phyloP scores from a whole-genome alignment of 1,139 yeast genomes.

The Taphrina deformans region DNA sequence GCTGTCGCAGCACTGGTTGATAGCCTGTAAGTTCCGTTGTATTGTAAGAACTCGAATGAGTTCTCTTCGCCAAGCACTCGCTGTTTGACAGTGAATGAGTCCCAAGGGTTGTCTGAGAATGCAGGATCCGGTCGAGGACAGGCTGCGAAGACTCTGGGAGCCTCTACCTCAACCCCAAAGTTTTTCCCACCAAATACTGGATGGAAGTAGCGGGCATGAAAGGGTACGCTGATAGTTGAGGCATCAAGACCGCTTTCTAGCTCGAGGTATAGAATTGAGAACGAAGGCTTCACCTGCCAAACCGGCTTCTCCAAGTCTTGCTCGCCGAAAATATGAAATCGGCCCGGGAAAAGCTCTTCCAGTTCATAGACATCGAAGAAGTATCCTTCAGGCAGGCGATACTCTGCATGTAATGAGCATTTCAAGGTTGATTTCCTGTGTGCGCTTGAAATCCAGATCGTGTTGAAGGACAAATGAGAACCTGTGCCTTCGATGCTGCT shows the following conservation, averaged over 20 bases:
- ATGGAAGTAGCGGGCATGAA: constrained; percentile 12
- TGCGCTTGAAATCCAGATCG: not conserved
- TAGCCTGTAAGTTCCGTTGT: not conserved
- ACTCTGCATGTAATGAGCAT: constrained; percentile 6
- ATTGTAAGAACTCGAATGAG: not conserved
- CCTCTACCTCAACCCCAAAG: not conserved
- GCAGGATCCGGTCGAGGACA: constrained; percentile 17
- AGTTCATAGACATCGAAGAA: constrained; percentile 25
- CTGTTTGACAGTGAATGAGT: constrained; percentile 4
- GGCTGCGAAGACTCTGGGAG: constrained; percentile 5
- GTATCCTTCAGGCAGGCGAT: constrained; percentile 9
- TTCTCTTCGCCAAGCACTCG: constrained; percentile 2
- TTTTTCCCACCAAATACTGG: not conserved
- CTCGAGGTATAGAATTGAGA: constrained; percentile 11
- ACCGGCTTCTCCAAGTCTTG: constrained; percentile 29
- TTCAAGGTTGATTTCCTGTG: not conserved
- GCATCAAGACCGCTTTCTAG: not conserved
- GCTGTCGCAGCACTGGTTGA: not conserved
- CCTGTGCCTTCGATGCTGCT: constrained; percentile 1
- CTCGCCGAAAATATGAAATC: constrained; percentile 21
- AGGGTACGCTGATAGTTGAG: constrained; percentile 1
- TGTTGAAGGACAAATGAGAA: constrained; percentile 5
- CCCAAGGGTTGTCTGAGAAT: constrained; percentile 27
- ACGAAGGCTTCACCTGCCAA: constrained; percentile 29
- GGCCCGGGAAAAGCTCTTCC: not conserved